Evolutionary conservation across 768 basidiomycete genomes (phyloP).

Genomic region (Trametes gibbosa): DNA sequence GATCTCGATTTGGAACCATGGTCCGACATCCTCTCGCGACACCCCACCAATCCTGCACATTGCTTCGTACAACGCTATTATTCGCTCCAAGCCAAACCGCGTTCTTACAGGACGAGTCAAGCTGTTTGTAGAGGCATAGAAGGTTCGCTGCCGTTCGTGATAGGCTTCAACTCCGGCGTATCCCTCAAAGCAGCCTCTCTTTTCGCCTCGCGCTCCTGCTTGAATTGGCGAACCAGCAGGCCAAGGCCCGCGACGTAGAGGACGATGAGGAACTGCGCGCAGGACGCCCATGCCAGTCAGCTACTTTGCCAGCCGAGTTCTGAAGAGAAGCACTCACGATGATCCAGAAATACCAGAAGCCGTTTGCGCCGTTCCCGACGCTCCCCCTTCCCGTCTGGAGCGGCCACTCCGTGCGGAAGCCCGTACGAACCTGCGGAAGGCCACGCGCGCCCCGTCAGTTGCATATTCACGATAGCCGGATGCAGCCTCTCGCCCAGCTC

Average conservation of each 20-base stretch:
- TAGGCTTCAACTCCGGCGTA: conserved; percentile 10
- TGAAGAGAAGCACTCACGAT: conserved; percentile 35
- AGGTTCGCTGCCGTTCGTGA: not conserved
- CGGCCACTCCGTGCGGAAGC: conserved; percentile 35
- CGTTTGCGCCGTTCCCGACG: conserved; percentile 23
- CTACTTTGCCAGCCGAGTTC: conserved; percentile 5
- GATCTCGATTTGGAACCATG: too few species aligned
- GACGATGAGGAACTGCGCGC: conserved; percentile 25
- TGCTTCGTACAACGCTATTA: too few species aligned
- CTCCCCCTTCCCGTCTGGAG: conserved; percentile 27
- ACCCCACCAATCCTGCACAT: too few species aligned
- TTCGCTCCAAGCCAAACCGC: too few species aligned
- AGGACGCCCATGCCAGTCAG: conserved; percentile 34
- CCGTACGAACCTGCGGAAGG: conserved; percentile 37
- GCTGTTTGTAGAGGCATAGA: conserved; percentile 1
- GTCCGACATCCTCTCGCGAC: too few species aligned
- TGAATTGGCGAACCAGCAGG: conserved; percentile 28
- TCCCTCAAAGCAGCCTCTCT: not conserved
- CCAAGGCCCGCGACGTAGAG: conserved; percentile 29
- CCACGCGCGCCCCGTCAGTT: not conserved
- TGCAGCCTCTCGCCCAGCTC: too few species aligned
- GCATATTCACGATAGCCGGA: not conserved
- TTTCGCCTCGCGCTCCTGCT: conserved; percentile 23
- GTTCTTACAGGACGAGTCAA: not conserved
- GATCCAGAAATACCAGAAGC: conserved; percentile 39